Base-by-base conservation (phyloP, 441 rosid genomes). In the Brassica hybrid region DNA sequence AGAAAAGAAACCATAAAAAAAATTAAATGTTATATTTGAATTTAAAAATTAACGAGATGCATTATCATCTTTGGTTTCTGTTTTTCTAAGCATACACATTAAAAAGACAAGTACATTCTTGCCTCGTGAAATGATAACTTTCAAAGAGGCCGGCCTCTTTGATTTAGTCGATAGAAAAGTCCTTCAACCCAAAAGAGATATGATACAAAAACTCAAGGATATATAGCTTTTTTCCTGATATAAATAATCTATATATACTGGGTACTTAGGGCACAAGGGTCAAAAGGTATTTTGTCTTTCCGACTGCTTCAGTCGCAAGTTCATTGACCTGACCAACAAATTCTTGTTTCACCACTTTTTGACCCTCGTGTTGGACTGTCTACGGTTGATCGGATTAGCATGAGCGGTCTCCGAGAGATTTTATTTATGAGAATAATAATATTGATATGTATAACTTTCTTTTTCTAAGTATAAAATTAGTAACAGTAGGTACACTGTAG, bases 201-300 rank as follows among this genome's bases (percentile, higher is more conserved):
- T 60, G 6, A 61, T 41, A 41, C 48, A 41, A 41, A 58, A 30
- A 61, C 16, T 13, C 3, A 30, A 27, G 18, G 41, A 61, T 14
- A 6, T 36, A 54, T 57, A 45, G 30, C 6, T 10, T 19, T 18
- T 54, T 19, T 41, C 48, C 62, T 69, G 50, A n/a, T 57, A 32
- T 66, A 16, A 72, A 66, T 59, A 21, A 38, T 56, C 5, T 8
- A 32, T 57, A 32, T 57, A 25, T 61, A 67, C 73, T 61, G 71
- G 59, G 30, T 67, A 67, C 78, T 73, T 79, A 79, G 75, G 78
- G 67, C 75, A 68, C 56, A 69, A 68, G 78, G 61, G 82, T 79
- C 71, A 79, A 38, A 38, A 59, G 71, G 71, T 63, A 71, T 62
- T 67, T 38, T 68, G 38, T 63, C 61, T 79, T 79, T 62, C 65